Base-by-base conservation (phyloP, 148 eudicot species). In the Pharnaceum exiguum region DNA sequence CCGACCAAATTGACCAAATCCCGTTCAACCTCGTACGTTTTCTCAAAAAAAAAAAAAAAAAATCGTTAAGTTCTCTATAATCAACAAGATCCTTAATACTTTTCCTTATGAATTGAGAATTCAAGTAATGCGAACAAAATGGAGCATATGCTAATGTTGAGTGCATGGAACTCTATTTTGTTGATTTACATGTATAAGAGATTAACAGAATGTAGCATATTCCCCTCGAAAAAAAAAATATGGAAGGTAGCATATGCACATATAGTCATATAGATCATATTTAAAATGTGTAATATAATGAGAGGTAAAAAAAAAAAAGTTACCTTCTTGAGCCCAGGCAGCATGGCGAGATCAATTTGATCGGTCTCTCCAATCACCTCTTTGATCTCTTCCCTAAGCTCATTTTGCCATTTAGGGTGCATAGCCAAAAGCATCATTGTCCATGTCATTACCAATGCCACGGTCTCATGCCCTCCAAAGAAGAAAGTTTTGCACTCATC, bases 401-500 rank as follows among this genome's bases (percentile, higher is more conserved):
- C 69, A 12, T 76, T 67, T 56, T 90, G 97, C 97, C 97, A 90
- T 51, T 75, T 78, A 3, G 82, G 79, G 48, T 90, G 79, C 67
- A 71, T 42, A 0, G 82, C 85, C 67, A 90, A 58, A 9, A 87
- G 66, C 64, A 90, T 65, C 63, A 90, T 55, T 7, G 85, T 84
- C 97, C 97, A 90, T 30, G 93, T 69, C 65, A 90, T 72, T 6
- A 85, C 75, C 43, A 90, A 51, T 22, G 95, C 95, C 8, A 89
- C 83, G 11, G 95, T 90, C 61, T 90, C 97, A 32, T 82, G 87
- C 30, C 95, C 97, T 5, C 79, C 97, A 23, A 90, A 90, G 67
- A 87, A 90, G 57, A 90, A 90, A 0, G 97, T 90, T 64, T 90
- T 90, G 72, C 95, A 87, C 51, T 94, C 99, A 36, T 94, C 99